Evolutionary conservation across 768 basidiomycete species (phyloP), one percentile per base, ranked within the genome.

Genomic region (Lactarius trivialis): DNA sequence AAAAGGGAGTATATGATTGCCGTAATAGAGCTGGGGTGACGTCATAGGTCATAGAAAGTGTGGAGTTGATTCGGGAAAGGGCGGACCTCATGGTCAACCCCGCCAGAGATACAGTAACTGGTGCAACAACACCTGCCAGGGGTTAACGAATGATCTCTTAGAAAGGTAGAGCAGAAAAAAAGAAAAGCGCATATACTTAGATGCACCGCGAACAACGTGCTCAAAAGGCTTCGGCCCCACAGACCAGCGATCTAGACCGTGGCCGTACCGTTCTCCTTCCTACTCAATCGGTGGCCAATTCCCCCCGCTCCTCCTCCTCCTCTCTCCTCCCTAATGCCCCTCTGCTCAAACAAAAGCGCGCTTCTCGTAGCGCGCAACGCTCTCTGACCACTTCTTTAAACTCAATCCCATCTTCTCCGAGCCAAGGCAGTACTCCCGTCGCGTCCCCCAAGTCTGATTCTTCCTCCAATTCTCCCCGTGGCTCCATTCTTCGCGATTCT

Each of bases 351-450:
- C n/a, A 61, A 21, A 34, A 74, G 73, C 72, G 72, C 21, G 56
- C 59, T 49, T 61, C 65, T 48, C 70, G 70, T 43, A 69, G 69
- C 60, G 69, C 67, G 0, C 70, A 75, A 45, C 73, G 78, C 61
- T 78, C 78, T 19, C 74, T 78, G 0, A 78, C 79, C 7, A 76
- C 81, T 3, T 77, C 80, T 19, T 73, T 76, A 11, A 80, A 83
- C 57, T 82, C 83, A 39, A 78, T 79, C 15, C 37, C 65, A 26
- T 53, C 68, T 55, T 60, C 67, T 26, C 58, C 59, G 49, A 67
- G 60, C 61, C 69, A 67, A 48, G 50, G 58, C 56, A 57, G 26
- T 48, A 55, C 58, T 30, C 43, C 64, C 1, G 52, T 60, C 58
- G 60, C 65, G 14, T 49, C 65, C 19, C 45, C 52, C 55, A 36